Evolutionary conservation across 2,329 filamentous ascomycete species (phyloP).

Genomic region (Setomelanomma holmii): DNA sequence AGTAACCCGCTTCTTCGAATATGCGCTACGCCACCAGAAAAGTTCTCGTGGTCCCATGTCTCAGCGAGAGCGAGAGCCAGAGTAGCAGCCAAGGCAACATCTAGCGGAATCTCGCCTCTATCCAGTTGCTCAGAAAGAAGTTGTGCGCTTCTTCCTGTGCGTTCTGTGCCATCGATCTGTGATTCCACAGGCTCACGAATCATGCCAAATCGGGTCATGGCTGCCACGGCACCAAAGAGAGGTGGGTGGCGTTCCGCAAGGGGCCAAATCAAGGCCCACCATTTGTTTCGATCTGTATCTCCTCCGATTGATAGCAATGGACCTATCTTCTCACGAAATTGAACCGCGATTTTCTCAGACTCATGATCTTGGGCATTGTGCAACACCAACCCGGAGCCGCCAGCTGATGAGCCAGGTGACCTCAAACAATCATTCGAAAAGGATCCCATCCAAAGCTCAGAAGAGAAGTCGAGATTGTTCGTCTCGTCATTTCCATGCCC

Average conservation of each 20-base stretch:
- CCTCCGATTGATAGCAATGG: constrained; percentile 73
- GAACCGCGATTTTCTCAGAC: constrained; percentile 12
- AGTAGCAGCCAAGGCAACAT: constrained; percentile 70
- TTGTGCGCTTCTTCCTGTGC: constrained; percentile 67
- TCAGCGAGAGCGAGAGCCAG: constrained; percentile 71
- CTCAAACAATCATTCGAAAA: too few relatives aligned
- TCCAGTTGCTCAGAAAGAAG: constrained; percentile 59
- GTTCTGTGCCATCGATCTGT: constrained; percentile 66
- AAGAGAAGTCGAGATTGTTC: too few relatives aligned
- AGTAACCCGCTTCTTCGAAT: constrained; percentile 69
- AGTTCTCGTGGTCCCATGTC: constrained; percentile 69
- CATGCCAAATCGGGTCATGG: constrained; percentile 71
- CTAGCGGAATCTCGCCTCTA: constrained; percentile 65
- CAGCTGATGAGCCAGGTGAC: too few relatives aligned
- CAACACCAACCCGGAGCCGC: neutral
- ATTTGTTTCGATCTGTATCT: constrained; percentile 70
- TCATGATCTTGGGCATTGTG: constrained; percentile 11
- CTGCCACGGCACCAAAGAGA: constrained; percentile 69
- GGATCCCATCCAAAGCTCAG: too few relatives aligned
- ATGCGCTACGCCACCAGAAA: constrained; percentile 69
- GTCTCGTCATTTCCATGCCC: too few relatives aligned
- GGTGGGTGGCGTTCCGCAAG: constrained; percentile 67
- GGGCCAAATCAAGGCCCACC: constrained; percentile 73
- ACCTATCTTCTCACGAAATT: constrained; percentile 70
- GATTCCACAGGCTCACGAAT: constrained; percentile 63